A percentile compares a stretch with the other conserved stretches of the same genome.
These are phyloP conservation scores for Abortiporus biennis DNA, from an alignment of 1,284 basidiomycete genomes.

Conservation along the genomic window DNA sequence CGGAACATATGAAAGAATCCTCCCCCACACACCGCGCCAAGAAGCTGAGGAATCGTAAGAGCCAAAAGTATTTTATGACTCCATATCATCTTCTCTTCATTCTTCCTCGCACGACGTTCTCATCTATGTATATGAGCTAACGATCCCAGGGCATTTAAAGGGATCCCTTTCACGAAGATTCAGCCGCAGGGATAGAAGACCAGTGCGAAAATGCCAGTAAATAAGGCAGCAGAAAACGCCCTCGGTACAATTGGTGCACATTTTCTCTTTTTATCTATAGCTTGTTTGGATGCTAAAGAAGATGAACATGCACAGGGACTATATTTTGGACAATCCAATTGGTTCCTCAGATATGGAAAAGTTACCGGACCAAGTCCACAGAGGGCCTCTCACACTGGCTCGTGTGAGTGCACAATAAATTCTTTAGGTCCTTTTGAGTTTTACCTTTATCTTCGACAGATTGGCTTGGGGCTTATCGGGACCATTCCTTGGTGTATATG, in stretches of 20 bases:
- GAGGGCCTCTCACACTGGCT: constrained; percentile 68
- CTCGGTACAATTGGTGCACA: constrained; percentile 38
- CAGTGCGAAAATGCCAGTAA: constrained; percentile 16
- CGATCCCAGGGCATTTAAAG: too few relatives aligned
- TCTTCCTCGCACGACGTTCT: too few relatives aligned
- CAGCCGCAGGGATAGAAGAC: too few relatives aligned
- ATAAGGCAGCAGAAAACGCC: constrained; percentile 32
- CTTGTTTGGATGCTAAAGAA: neutral
- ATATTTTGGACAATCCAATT: constrained; percentile 69
- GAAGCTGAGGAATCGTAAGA: too few relatives aligned
- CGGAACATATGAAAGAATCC: too few relatives aligned
- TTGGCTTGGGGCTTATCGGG: constrained; percentile 63
- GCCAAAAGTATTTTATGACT: too few relatives aligned
- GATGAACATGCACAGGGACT: constrained; percentile 36
- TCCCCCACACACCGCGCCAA: too few relatives aligned
- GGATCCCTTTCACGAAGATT: too few relatives aligned
- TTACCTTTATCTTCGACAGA: constrained; percentile 24
- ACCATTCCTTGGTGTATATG: constrained; percentile 66
- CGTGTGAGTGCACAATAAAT: constrained; percentile 35
- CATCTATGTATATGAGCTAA: too few relatives aligned
- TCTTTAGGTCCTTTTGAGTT: neutral
- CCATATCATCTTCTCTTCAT: too few relatives aligned
- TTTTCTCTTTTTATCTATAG: constrained; percentile 1
- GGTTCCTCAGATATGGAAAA: constrained; percentile 75
- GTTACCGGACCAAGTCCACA: constrained; percentile 65